Percentiles rank a stretch among this genome's conserved stretches.
phyloP scores from a whole-genome alignment of 768 basidiomycete species.

The Candolleomyces eurysporus region DNA sequence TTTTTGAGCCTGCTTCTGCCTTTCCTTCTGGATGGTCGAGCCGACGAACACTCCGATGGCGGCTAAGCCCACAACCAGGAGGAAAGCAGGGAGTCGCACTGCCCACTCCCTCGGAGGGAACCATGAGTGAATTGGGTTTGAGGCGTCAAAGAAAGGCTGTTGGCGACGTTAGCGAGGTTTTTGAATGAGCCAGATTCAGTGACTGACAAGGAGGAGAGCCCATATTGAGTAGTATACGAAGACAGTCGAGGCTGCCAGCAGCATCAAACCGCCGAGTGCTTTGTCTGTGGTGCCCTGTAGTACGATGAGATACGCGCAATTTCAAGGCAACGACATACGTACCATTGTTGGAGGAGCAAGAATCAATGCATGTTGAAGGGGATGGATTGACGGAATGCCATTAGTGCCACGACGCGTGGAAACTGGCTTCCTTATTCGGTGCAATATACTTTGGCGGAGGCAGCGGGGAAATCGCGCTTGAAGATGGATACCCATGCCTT shows the following conservation, averaged over 20 bases:
- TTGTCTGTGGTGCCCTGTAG: conserved; percentile 77
- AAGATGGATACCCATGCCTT: conserved; percentile 72
- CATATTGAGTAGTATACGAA: conserved; percentile 92
- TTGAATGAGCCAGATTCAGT: background rate
- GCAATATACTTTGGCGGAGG: background rate
- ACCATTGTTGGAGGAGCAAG: conserved; percentile 6
- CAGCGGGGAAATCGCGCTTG: background rate
- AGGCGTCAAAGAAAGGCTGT: conserved; percentile 79
- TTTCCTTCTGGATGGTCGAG: conserved; percentile 71
- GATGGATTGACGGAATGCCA: background rate
- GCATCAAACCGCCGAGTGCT: conserved; percentile 74
- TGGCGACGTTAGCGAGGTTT: conserved; percentile 12
- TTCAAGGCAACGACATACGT: background rate
- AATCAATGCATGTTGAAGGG: background rate
- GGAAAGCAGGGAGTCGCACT: conserved; percentile 77
- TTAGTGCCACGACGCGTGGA: conserved; percentile 1
- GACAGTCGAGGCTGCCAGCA: conserved; percentile 69
- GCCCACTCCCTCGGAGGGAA: conserved; percentile 96
- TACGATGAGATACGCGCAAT: background rate
- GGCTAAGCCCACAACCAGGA: conserved; percentile 78
- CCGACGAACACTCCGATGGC: conserved; percentile 82
- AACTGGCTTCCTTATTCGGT: background rate
- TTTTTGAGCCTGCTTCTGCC: conserved; percentile 61
- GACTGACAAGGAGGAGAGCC: conserved; percentile 80
- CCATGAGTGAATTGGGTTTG: conserved; percentile 69